Base-by-base conservation (phyloP, 2,329 filamentous ascomycete genomes). In the Arachnomyces sp. region DNA sequence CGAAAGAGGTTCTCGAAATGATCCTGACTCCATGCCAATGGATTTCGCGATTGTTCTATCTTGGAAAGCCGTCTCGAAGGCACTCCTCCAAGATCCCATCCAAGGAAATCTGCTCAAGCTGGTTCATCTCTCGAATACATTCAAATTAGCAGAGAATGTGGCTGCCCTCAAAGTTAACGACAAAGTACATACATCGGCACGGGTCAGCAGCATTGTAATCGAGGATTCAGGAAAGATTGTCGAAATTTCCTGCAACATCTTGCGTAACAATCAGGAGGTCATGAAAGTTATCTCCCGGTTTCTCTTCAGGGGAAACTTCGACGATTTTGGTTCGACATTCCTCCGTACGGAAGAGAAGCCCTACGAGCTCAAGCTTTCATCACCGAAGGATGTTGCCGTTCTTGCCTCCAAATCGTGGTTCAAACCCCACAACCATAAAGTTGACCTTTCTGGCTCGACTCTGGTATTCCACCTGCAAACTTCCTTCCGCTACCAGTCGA, bases 111-210 rank as follows among this genome's bases (percentile, higher is more conserved):
- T 43, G 12, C 30, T 45, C 12, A 14, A 36, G 7, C 36, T 45
- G 8, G 36, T 45, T 14, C 44, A 45, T 34, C 36, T 39, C 4
- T 44, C 44, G 8, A 45, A 45, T 37, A 37, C 6, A 7, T 43
- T 44, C 30, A 12, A 37, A 12, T 31, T 35, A 15, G 18, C 14
- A n/a, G 6, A 15, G 11, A 33, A 25, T 2, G 28, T 28, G 12
- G 9, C n/a, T 17, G 36, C 44, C n/a, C 18, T 45, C 11, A 11
- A 28, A 16, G 17, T 36, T 13, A 36, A 36, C 6, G 44, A 45
- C 28, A 31, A 15, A 7, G 14, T 45, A 15, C 28, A 15, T 12
- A 28, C 33, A 18, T 32, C 7, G 11, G 35, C 44, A 4, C 12
- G 30, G 8, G 28, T 46, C 15, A 6, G 30, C 17, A 18, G 36